Percentiles rank a stretch among this genome's conserved stretches.
phyloP scores from a whole-genome alignment of 2,329 filamentous ascomycete species.

The Dryadomyces quercus-mongolicae region DNA sequence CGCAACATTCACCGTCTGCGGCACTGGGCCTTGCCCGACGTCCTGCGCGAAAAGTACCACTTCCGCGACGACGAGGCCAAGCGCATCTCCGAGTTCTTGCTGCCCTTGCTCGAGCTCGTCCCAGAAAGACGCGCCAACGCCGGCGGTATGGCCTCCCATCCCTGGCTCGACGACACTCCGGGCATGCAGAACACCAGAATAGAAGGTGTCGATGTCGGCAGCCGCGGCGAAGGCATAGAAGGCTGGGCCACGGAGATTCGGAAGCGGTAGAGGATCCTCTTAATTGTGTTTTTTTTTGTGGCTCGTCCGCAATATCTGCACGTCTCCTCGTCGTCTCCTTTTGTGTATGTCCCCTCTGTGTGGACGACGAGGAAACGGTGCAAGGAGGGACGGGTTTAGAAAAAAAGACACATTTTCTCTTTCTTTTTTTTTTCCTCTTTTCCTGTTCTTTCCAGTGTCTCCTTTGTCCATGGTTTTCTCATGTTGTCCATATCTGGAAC shows the following conservation, averaged over 20 bases:
- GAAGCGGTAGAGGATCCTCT: constrained; percentile 43
- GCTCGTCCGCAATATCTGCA: too few relatives aligned
- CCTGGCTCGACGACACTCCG: constrained; percentile 71
- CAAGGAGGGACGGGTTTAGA: not conserved
- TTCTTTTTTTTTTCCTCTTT: not conserved
- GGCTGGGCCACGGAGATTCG: constrained; percentile 88
- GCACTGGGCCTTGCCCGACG: constrained; percentile 90
- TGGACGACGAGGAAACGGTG: too few relatives aligned
- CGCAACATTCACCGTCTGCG: constrained; percentile 94
- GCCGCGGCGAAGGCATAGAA: constrained; percentile 81
- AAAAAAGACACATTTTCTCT: not conserved
- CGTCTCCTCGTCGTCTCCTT: too few relatives aligned
- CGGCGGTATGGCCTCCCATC: constrained; percentile 82
- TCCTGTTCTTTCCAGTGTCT: not conserved
- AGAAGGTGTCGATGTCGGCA: constrained; percentile 62
- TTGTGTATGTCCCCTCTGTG: too few relatives aligned
- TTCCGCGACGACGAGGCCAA: constrained; percentile 73
- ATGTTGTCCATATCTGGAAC: not conserved
- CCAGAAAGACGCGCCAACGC: constrained; percentile 88
- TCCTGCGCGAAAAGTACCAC: constrained; percentile 93
- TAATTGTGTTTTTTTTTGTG: too few relatives aligned
- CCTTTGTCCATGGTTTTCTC: not conserved
- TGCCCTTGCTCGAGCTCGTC: constrained; percentile 81
- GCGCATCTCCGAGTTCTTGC: constrained; percentile 67
- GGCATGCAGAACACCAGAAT: constrained; percentile 78